Evolutionary conservation across 2,329 filamentous ascomycete species (phyloP).

Genomic region (Microthyrium microscopicum): DNA sequence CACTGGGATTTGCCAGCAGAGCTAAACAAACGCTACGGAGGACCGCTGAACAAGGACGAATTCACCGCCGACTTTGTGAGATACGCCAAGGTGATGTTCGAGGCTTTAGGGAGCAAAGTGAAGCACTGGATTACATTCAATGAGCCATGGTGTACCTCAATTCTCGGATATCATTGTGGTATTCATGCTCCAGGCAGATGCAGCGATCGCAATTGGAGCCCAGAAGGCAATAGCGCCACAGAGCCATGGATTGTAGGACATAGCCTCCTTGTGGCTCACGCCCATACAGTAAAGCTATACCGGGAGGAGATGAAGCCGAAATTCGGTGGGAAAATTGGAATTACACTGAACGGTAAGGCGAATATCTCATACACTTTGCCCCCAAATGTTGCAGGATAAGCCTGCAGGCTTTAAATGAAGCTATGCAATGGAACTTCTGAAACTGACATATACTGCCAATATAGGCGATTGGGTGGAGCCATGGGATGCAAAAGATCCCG

Average conservation of each 20-base stretch:
- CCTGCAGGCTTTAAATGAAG: too few relatives aligned
- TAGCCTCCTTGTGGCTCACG: constrained; percentile 65
- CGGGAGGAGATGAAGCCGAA: constrained; percentile 63
- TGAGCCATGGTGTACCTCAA: constrained; percentile 72
- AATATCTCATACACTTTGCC: constrained; percentile 1
- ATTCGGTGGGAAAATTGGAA: constrained; percentile 63
- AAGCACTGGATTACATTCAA: constrained; percentile 87
- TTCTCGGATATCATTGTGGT: constrained; percentile 64
- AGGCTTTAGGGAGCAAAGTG: constrained; percentile 54
- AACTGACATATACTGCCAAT: neutral
- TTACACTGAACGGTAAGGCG: constrained; percentile 59
- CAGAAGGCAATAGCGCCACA: constrained; percentile 54
- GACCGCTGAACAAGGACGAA: constrained; percentile 63
- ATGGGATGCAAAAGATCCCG: constrained; percentile 61
- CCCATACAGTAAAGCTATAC: constrained; percentile 64
- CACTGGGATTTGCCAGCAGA: constrained; percentile 78
- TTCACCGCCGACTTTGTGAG: constrained; percentile 67
- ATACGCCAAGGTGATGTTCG: constrained; percentile 63
- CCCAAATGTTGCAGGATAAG: too few relatives aligned
- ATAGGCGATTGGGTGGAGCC: constrained; percentile 62
- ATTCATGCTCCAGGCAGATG: constrained; percentile 69
- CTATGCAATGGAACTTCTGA: neutral
- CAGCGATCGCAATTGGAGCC: constrained; percentile 54
- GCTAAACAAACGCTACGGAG: constrained; percentile 66
- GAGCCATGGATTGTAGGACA: constrained; percentile 77